These are phyloP conservation scores for Penicillium salamii DNA, from an alignment of 495 filamentous ascomycete species.

Conservation along the genomic window DNA sequence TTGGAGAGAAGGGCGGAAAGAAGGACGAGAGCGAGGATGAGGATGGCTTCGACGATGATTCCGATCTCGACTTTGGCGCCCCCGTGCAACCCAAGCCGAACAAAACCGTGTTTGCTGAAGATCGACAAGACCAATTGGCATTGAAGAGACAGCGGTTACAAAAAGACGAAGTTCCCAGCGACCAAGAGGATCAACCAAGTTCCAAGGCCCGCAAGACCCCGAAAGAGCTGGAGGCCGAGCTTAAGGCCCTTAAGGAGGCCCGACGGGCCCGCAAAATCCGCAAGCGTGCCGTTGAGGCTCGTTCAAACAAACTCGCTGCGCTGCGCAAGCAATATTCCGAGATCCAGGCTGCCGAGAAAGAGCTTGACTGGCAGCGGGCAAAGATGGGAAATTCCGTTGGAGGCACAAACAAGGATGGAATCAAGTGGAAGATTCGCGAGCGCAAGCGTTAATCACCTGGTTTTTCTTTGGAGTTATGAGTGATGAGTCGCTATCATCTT, in stretches of 20 bases:
- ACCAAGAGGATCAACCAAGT: conserved; percentile 27
- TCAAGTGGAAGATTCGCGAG: conserved; percentile 80
- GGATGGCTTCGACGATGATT: conserved; percentile 26
- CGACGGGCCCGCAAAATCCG: conserved; percentile 45
- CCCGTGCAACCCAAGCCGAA: conserved; percentile 26
- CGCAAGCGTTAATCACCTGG: conserved; percentile 62
- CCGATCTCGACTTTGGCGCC: conserved; percentile 29
- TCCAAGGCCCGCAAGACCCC: conserved; percentile 28
- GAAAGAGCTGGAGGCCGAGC: conserved; percentile 41
- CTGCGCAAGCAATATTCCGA: conserved; percentile 68
- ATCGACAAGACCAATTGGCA: conserved; percentile 46
- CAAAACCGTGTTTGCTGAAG: conserved; percentile 59
- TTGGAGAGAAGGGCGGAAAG: conserved; percentile 27
- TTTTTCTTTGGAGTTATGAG: conserved; percentile 17
- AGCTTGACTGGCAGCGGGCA: conserved; percentile 73
- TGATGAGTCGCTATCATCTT: conserved; percentile 22
- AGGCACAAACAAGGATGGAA: conserved; percentile 74
- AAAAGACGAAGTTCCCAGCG: conserved; percentile 21
- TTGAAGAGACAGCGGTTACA: conserved; percentile 23
- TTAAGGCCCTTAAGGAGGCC: conserved; percentile 39
- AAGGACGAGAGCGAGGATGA: conserved; percentile 22
- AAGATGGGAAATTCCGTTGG: conserved; percentile 79
- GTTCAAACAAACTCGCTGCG: conserved; percentile 55
- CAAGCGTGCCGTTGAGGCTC: conserved; percentile 47
- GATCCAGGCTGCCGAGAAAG: conserved; percentile 67